Evolutionary conservation across 352 stramenopile genomes (phyloP).

Genomic region (Phytopythium boreale): DNA sequence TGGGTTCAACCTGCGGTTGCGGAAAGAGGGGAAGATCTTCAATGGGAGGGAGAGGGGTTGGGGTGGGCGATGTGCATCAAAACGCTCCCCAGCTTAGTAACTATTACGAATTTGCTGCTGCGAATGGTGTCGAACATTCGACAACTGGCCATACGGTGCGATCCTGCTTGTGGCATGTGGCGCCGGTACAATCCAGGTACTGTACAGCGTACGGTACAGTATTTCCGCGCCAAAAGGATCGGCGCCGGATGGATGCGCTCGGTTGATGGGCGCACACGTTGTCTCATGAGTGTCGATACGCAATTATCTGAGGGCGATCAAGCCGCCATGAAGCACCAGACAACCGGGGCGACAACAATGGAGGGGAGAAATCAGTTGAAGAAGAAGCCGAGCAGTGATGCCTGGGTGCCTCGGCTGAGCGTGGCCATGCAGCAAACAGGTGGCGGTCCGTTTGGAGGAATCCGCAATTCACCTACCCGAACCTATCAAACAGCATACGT

Average conservation of each 20-base stretch:
- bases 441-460: not conserved
- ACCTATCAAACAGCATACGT: slow-evolving; percentile 4
- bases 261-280: not conserved
- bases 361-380: slow-evolving; percentile 5
- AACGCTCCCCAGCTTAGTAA: not conserved
- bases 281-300: not conserved
- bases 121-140: slow-evolving; percentile 1
- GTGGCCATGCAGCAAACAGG: slow-evolving; percentile 4
- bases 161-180: not conserved
- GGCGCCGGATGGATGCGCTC: too few species aligned
- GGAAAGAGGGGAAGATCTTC: too few species aligned
- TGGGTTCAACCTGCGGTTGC: not conserved
- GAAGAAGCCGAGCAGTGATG: not conserved
- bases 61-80: not conserved
- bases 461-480: not conserved
- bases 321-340: not conserved
- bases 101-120: not conserved
- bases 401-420: slow-evolving; percentile 5
- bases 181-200: too few species aligned
- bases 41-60: not conserved
- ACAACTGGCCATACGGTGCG: too few species aligned
- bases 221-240: not conserved
- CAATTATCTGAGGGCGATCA: not conserved
- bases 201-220: too few species aligned
- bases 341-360: too few species aligned